Evolutionary conservation across 805 yeast genomes (phyloP).

Genomic region (Ogataea pilisensis): DNA sequence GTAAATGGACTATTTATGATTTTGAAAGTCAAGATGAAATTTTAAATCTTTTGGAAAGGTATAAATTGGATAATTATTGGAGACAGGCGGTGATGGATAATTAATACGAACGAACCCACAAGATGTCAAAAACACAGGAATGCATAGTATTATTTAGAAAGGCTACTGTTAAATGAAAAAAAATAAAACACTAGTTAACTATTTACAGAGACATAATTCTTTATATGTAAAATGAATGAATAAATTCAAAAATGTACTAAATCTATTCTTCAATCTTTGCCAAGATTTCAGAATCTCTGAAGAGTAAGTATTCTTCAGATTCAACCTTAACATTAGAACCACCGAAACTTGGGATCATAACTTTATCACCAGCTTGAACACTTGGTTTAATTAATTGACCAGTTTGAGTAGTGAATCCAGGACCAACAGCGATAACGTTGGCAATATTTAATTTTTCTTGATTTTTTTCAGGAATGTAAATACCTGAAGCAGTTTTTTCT

Average conservation of each 20-base stretch:
- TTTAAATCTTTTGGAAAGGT: constrained; percentile 42
- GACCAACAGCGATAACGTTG: constrained; percentile 90
- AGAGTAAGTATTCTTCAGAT: constrained; percentile 50
- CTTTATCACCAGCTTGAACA: constrained; percentile 89
- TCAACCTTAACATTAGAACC: constrained; percentile 87
- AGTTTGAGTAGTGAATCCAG: constrained; percentile 74
- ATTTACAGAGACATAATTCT: constrained; percentile 3
- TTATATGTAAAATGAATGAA: neutral
- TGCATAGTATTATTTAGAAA: too few relatives aligned
- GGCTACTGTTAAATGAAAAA: too few relatives aligned
- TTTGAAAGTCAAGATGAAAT: constrained; percentile 51
- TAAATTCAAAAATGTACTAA: neutral
- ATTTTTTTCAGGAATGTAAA: constrained; percentile 93
- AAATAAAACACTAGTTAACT: too few relatives aligned
- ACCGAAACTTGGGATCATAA: constrained; percentile 90
- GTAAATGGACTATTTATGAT: constrained; percentile 64
- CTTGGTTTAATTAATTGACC: constrained; percentile 72
- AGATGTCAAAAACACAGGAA: too few relatives aligned
- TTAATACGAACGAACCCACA: too few relatives aligned
- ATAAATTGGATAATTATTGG: constrained; percentile 60
- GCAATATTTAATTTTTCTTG: constrained; percentile 92
- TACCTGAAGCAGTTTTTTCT: constrained; percentile 87
- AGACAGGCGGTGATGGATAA: constrained; percentile 30
- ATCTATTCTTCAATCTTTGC: constrained; percentile 76
- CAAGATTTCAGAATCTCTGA: constrained; percentile 91